Percentiles rank a stretch among this genome's conserved stretches.
These are phyloP conservation scores for Hippophae rhamnoides DNA, from an alignment of 306 rosid genomes.

Conservation along the genomic window DNA sequence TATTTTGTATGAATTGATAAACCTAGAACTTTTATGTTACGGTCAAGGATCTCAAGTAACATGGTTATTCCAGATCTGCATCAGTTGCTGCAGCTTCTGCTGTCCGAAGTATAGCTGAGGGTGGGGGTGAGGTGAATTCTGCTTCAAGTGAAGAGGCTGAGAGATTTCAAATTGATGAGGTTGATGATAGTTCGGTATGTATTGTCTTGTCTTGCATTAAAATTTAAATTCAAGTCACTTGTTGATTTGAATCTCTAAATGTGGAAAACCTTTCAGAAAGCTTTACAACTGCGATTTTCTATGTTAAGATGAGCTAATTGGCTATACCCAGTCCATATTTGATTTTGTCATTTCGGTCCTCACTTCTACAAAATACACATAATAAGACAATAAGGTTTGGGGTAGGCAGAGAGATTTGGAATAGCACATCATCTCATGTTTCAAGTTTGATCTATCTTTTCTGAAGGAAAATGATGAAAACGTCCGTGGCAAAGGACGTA, in stretches of 20 bases:
- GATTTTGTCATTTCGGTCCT: slow-evolving; percentile 9
- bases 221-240: slow-evolving; percentile 6
- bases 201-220: slow-evolving; percentile 2
- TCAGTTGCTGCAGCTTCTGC: slow-evolving; percentile 65
- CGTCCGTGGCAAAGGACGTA: slow-evolving; percentile 41
- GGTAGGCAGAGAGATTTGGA: no score
- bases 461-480: slow-evolving; percentile 62
- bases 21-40: neutral
- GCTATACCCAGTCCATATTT: neutral
- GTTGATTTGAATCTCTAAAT: slow-evolving; percentile 2
- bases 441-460: slow-evolving; percentile 9
- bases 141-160: slow-evolving; percentile 54
- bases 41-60: slow-evolving; percentile 2
- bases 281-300: neutral
- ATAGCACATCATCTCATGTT: neutral
- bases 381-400: no score
- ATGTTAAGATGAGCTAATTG: neutral
- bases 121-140: slow-evolving; percentile 39
- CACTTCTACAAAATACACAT: neutral
- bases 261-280: neutral
- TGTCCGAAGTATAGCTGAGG: slow-evolving; percentile 36
- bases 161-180: slow-evolving; percentile 41
- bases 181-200: slow-evolving; percentile 74
- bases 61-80: slow-evolving; percentile 51
- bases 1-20: neutral